These are phyloP conservation scores for Rubia peregrina DNA, from an alignment of 305 asterid species.

Conservation along the genomic window DNA sequence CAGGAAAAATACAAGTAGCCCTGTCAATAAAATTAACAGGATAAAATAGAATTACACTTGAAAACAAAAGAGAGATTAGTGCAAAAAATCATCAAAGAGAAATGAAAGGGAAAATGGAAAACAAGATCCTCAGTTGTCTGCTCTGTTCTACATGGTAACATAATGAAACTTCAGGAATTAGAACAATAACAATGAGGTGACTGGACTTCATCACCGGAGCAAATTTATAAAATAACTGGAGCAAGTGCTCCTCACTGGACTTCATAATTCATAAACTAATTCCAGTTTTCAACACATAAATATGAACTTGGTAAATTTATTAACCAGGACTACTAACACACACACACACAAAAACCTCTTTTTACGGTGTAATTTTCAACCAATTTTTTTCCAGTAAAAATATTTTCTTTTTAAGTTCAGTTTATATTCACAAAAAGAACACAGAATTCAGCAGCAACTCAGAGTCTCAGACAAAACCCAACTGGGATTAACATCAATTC, in stretches of 20 bases:
- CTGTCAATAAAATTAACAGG: neutral
- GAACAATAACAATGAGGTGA: slow-evolving; percentile 21
- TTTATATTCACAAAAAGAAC: neutral
- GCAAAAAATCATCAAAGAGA: neutral
- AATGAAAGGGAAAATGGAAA: neutral
- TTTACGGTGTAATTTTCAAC: slow-evolving; percentile 4
- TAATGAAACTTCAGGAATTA: slow-evolving; percentile 22
- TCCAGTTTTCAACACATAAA: too few species aligned
- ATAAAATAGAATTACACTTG: neutral
- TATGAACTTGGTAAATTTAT: too few species aligned
- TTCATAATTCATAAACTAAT: too few species aligned
- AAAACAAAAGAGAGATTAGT: neutral
- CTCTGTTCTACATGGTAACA: slow-evolving; percentile 15
- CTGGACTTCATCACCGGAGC: slow-evolving; percentile 19
- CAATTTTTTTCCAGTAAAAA: neutral
- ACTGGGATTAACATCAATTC: neutral
- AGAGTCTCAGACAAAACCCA: neutral
- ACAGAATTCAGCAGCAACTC: neutral
- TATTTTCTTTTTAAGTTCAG: neutral
- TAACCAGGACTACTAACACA: slow-evolving; percentile 16
- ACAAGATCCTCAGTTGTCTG: slow-evolving; percentile 27
- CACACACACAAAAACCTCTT: neutral
- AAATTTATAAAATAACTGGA: too few species aligned
- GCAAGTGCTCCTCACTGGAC: too few species aligned
- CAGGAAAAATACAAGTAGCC: neutral